A percentile compares a stretch with the other conserved stretches of the same genome.
Evolutionary conservation across 1,139 yeast species (phyloP).

Genomic region (Saccharomycopsis crataegensis): DNA sequence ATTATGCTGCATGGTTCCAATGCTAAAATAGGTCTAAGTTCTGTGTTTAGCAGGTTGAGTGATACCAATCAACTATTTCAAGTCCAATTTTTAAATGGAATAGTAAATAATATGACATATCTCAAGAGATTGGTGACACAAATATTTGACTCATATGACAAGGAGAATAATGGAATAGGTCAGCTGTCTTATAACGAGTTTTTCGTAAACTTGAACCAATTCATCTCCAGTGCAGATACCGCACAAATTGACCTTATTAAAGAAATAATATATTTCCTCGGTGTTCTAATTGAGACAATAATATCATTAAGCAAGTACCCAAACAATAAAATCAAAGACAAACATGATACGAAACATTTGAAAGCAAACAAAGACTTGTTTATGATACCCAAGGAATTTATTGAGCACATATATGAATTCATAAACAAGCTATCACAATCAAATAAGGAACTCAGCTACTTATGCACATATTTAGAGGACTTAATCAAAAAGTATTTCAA

Average conservation of each 20-base stretch:
- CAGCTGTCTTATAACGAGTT: not conserved
- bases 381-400: conserved; percentile 9
- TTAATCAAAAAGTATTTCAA: not conserved
- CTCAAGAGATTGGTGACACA: not conserved
- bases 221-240: not conserved
- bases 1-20: not conserved
- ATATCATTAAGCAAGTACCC: not conserved
- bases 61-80: conserved; percentile 3
- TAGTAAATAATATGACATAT: not conserved
- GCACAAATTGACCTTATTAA: conserved; percentile 1
- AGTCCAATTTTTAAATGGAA: not conserved
- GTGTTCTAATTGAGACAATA: conserved; percentile 2
- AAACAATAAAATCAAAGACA: not conserved
- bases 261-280: conserved; percentile 3
- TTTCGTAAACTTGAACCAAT: not conserved
- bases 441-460: conserved; percentile 1
- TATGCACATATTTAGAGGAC: not conserved
- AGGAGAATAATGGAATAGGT: not conserved
- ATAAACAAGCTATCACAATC: not conserved
- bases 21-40: conserved; percentile 3
- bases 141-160: not conserved
- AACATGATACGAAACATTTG: not conserved
- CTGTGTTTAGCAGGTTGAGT: not conserved
- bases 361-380: not conserved
- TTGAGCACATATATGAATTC: conserved; percentile 7